Percentiles rank a stretch among this genome's conserved stretches.
phyloP scores from a whole-genome alignment of 257 asterid species.

The Capsicum pubescens region DNA sequence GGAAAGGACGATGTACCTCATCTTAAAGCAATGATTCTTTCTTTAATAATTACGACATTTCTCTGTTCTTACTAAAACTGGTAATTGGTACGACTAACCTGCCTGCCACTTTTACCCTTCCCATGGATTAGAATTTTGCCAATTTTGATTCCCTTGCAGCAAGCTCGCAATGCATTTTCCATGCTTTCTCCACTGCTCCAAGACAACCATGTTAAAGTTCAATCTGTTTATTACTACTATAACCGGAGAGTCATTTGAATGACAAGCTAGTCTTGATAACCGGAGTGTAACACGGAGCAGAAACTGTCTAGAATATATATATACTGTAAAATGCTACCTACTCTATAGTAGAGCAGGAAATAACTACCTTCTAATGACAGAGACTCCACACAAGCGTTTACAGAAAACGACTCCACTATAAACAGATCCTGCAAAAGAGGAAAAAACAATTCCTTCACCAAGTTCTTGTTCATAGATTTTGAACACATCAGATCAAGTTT shows the following conservation, averaged over 20 bases:
- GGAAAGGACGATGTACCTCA: neutral
- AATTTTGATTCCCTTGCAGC: slow-evolving; percentile 92
- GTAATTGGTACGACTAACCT: slow-evolving; percentile 51
- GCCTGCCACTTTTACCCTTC: slow-evolving; percentile 63
- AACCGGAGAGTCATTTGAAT: too few relatives aligned
- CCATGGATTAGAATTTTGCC: slow-evolving; percentile 89
- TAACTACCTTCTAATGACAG: slow-evolving; percentile 85
- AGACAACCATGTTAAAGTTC: slow-evolving; percentile 28
- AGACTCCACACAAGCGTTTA: slow-evolving; percentile 84
- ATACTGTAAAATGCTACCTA: neutral
- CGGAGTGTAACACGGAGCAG: neutral
- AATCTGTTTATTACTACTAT: neutral
- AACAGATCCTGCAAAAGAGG: slow-evolving; percentile 66
- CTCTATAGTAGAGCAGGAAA: neutral
- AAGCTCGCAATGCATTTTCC: slow-evolving; percentile 96
- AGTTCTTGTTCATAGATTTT: neutral
- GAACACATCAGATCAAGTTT: neutral
- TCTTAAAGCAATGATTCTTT: neutral
- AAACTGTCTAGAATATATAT: neutral
- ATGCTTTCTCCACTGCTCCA: slow-evolving; percentile 89
- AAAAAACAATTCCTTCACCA: neutral
- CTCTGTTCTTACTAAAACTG: neutral
- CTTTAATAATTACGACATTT: neutral
- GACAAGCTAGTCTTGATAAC: too few relatives aligned
- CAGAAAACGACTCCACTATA: slow-evolving; percentile 85